Conservation (phyloP, 2,329 filamentous ascomycete species). For the Cordyceps pruinosa region DNA sequence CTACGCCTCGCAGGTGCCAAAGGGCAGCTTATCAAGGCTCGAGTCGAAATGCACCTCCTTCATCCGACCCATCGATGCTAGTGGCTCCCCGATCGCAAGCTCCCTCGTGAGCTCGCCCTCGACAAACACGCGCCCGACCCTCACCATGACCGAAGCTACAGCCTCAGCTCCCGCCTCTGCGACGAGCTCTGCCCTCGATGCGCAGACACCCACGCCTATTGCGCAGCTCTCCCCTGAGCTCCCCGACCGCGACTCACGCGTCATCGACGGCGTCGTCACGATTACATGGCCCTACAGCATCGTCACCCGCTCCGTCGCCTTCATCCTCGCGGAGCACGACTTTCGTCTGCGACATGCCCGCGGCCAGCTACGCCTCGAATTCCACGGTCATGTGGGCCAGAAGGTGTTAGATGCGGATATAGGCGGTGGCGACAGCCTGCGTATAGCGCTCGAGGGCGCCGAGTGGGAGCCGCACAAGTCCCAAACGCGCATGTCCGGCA, state of each 20-base stretch:
- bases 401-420: constrained; percentile 60
- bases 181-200: constrained; percentile 13
- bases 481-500: constrained; percentile 41
- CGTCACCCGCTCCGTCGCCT: constrained; percentile 63
- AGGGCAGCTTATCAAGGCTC: background rate
- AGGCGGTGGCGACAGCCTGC: constrained; percentile 71
- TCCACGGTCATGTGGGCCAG: constrained; percentile 63
- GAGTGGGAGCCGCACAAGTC: constrained; percentile 53
- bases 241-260: constrained; percentile 31
- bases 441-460: constrained; percentile 61
- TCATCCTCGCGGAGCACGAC: constrained; percentile 79
- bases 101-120: constrained; percentile 10
- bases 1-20: background rate
- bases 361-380: constrained; percentile 75
- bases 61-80: background rate
- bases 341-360: constrained; percentile 68
- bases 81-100: background rate
- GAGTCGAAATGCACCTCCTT: background rate
- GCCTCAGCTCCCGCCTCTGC: background rate
- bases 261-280: constrained; percentile 66
- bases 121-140: background rate
- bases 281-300: constrained; percentile 90
- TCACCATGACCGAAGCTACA: constrained; percentile 7
- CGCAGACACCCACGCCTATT: constrained; percentile 42
- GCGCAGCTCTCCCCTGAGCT: constrained; percentile 47